Conservation (phyloP, 2,329 filamentous ascomycete genomes). For the Ceratocystis eucalypticola region DNA sequence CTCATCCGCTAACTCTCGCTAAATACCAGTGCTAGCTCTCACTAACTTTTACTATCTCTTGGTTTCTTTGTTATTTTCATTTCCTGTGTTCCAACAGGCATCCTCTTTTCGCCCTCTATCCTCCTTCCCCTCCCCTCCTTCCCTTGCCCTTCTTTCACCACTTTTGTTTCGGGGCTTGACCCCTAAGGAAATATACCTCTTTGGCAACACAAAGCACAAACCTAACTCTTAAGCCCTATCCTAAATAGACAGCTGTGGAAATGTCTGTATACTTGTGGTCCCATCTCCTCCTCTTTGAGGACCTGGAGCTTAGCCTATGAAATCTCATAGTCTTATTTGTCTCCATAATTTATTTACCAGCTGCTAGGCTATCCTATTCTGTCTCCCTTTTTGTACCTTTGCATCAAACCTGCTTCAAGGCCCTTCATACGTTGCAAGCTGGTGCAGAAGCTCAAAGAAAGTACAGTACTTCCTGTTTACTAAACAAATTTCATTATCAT, state of each 20-base stretch:
- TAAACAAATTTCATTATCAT: not conserved
- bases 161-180: not conserved
- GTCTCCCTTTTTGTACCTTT: not conserved
- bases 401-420: not conserved
- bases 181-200: not conserved
- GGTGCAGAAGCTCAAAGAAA: not conserved
- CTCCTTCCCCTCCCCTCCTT: not conserved
- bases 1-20: too few species aligned
- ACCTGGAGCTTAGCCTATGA: not conserved
- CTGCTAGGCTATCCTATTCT: not conserved
- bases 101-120: not conserved
- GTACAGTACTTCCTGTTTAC: not conserved
- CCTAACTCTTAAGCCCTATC: conserved; percentile 5
- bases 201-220: not conserved
- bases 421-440: not conserved
- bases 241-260: not conserved
- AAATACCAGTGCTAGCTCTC: too few species aligned
- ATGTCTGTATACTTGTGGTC: not conserved
- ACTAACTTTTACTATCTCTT: too few species aligned
- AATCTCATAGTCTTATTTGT: not conserved
- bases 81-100: not conserved
- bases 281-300: not conserved
- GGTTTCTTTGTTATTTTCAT: too few species aligned
- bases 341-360: not conserved
- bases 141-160: not conserved